Evolutionary conservation across 2,329 filamentous ascomycete genomes (phyloP), one percentile per base, ranked within the genome.

Genomic region (Hypoxylon sp.): DNA sequence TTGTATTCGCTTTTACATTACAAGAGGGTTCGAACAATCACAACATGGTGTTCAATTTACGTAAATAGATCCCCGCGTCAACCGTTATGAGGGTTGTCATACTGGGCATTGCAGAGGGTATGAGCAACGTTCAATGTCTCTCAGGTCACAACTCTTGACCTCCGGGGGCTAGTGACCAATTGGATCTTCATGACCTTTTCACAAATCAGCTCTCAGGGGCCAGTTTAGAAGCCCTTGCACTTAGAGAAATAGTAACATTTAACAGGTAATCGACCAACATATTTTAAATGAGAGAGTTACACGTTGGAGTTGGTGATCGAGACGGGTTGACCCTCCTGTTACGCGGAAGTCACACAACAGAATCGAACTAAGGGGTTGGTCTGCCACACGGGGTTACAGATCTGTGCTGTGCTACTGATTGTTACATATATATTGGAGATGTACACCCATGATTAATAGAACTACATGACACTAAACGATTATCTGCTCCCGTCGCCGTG

Each of bases 351-450:
- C 37, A 19, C 37, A 42, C n/a, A 19, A 17, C 6, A 42, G 37
- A 42, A 9, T n/a, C 37, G 37, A 42, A 42, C 37, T 42, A 6
- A 42, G 14, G 37, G n/a, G 5, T 42, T 17, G 37, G 37, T 9
- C 37, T 17, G 37, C 6, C n/a, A 42, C 37, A 42, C 37, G 37
- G n/a, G n/a, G n/a, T 42, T n/a, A 42, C 37, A 42, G 37, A 42
- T n/a, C n/a, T 42, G 37, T 42, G 37, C n/a, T 42, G 37, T 42
- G 37, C 5, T 17, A 17, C 37, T 42, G 37, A 42, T n/a, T 42
- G 37, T 42, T 9, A 42, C 37, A 42, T 17, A n/a, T 42, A 42
- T 9, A 42, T 42, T 42, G 37, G 6, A 42, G n/a, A 42, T 19
- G n/a, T 17, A 42, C 37, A 9, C 8, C 11, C 6, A 4, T 19